A percentile compares a stretch with the other conserved stretches of the same genome.
These are phyloP conservation scores for Gossypium bickii DNA, from an alignment of 345 rosid genomes.

Conservation along the genomic window DNA sequence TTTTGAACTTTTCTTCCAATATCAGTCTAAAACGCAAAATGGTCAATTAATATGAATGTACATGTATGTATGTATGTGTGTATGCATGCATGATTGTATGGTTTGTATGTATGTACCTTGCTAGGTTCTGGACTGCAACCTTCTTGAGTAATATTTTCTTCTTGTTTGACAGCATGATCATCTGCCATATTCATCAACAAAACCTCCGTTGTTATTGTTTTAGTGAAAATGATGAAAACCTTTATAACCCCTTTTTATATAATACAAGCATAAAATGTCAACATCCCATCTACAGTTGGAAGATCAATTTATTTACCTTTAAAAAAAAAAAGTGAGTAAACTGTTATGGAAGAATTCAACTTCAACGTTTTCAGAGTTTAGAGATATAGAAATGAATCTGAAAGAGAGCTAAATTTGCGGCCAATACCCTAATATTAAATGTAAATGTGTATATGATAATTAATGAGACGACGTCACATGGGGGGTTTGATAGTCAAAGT, in stretches of 20 bases:
- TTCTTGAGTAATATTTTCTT: slow-evolving; percentile 28
- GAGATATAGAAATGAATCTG: slow-evolving; percentile 17
- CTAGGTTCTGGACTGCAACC: slow-evolving; percentile 20
- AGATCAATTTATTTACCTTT: slow-evolving; percentile 6
- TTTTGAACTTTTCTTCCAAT: slow-evolving; percentile 16
- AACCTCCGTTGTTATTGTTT: slow-evolving; percentile 27
- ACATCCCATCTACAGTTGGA: slow-evolving; percentile 39
- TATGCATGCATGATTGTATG: background rate
- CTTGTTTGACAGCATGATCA: slow-evolving; percentile 25
- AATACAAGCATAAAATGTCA: slow-evolving; percentile 51
- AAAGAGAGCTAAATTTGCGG: slow-evolving; percentile 40
- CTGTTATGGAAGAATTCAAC: slow-evolving; percentile 23
- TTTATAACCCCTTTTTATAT: background rate
- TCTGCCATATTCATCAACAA: slow-evolving; percentile 28
- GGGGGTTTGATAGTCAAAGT: background rate
- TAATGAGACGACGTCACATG: slow-evolving; percentile 13
- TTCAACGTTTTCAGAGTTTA: slow-evolving; percentile 27
- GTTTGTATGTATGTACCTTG: slow-evolving; percentile 18
- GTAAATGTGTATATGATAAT: slow-evolving; percentile 28
- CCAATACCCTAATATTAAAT: slow-evolving; percentile 13
- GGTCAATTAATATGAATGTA: too few species aligned
- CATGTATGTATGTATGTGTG: background rate
- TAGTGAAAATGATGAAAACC: too few species aligned
- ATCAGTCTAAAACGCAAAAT: slow-evolving; percentile 17
- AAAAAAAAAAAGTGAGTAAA: background rate